Evolutionary conservation across 2,329 filamentous ascomycete species (phyloP).

Genomic region (Apiospora aurea): DNA sequence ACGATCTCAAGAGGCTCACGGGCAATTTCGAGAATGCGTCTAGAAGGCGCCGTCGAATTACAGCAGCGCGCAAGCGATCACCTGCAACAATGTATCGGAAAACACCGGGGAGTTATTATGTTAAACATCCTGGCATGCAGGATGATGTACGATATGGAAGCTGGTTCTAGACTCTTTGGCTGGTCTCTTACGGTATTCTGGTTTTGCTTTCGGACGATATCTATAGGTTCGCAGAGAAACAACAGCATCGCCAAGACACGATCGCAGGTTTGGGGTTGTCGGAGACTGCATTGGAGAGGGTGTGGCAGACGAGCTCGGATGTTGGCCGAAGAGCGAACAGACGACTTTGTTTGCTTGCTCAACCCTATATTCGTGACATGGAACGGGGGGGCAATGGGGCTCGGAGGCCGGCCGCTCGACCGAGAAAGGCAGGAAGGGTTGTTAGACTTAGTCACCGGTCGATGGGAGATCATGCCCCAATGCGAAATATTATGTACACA

Average conservation of each 20-base stretch:
- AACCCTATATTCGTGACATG: not conserved
- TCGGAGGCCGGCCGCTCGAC: constrained; percentile 15
- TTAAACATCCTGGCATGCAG: constrained; percentile 8
- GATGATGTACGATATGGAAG: not conserved
- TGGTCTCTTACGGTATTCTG: not conserved
- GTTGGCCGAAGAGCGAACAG: not conserved
- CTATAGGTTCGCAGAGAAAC: not conserved
- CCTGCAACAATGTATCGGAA: not conserved
- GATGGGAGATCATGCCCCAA: constrained; percentile 7
- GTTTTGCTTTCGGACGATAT: not conserved
- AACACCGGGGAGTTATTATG: not conserved
- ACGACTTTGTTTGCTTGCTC: not conserved
- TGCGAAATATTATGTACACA: constrained; percentile 10
- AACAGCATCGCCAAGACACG: constrained; percentile 17
- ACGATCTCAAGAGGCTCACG: not conserved
- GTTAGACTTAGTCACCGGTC: constrained; percentile 12
- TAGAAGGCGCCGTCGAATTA: not conserved
- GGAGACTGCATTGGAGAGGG: not conserved
- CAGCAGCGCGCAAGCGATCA: not conserved
- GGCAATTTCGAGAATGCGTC: constrained; percentile 2
- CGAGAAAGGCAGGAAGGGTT: not conserved
- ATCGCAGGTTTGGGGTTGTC: constrained; percentile 14
- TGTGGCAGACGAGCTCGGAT: constrained; percentile 8
- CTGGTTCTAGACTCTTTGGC: not conserved
- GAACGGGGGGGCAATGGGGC: not conserved